A percentile compares a stretch with the other conserved stretches of the same genome.
Conservation (phyloP, 306 rosid species). For the Dalbergia oliveri region DNA sequence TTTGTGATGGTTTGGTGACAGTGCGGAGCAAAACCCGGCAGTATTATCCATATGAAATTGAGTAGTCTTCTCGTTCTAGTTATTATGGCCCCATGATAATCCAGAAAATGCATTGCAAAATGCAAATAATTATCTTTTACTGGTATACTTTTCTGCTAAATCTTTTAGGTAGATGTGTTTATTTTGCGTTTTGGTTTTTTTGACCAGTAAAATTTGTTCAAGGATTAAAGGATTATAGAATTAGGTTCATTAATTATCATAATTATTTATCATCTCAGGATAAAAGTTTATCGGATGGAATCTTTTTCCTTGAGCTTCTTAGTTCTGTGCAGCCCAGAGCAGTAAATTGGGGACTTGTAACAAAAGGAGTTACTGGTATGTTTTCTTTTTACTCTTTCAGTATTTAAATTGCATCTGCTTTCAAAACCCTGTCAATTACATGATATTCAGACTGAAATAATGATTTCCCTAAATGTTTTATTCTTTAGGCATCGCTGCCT, state of each 20-base stretch:
- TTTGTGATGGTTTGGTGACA: neutral
- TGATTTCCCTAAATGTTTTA: neutral
- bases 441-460: constrained; percentile 5
- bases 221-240: constrained; percentile 11
- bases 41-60: neutral
- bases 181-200: neutral
- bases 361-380: constrained; percentile 87
- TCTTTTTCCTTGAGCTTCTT: constrained; percentile 94
- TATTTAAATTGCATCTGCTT: neutral
- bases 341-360: constrained; percentile 93
- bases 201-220: neutral
- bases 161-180: neutral
- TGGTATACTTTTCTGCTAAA: neutral
- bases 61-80: neutral
- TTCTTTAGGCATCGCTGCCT: neutral
- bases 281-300: constrained; percentile 83
- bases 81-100: constrained; percentile 17
- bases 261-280: constrained; percentile 65
- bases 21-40: neutral
- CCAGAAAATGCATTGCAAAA: neutral
- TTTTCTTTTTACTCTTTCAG: constrained; percentile 27
- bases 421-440: neutral
- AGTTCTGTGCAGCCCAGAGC: constrained; percentile 90
- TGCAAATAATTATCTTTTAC: neutral
- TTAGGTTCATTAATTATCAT: constrained; percentile 24